A percentile compares a stretch with the other conserved stretches of the same genome.
These are phyloP conservation scores for Solanum aculeatissimum DNA, from an alignment of 305 asterid species.

Conservation along the genomic window DNA sequence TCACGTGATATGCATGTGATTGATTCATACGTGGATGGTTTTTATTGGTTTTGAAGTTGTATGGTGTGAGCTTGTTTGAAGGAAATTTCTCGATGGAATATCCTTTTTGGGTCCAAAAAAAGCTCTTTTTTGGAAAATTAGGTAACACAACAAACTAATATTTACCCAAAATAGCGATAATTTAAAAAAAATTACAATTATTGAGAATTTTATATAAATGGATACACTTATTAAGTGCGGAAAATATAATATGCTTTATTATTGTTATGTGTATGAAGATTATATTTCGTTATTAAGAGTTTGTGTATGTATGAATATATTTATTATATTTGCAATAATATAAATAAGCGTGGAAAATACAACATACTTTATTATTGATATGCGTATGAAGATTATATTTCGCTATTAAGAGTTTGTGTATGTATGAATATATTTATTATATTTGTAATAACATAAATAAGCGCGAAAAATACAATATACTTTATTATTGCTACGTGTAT, in stretches of 20 bases:
- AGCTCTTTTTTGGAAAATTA: background rate
- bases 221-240: background rate
- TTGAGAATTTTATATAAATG: background rate
- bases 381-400: too few species aligned
- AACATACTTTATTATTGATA: too few species aligned
- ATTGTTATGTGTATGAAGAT: background rate
- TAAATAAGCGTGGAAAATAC: too few species aligned
- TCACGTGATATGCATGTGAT: background rate
- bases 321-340: too few species aligned
- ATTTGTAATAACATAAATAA: too few species aligned
- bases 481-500: background rate
- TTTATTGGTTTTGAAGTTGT: background rate
- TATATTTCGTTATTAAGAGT: too few species aligned
- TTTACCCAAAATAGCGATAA: background rate
- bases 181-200: background rate
- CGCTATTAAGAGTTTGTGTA: too few species aligned
- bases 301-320: too few species aligned
- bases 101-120: background rate
- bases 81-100: background rate
- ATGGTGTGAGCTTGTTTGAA: background rate
- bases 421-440: too few species aligned
- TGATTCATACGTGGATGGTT: background rate
- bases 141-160: background rate
- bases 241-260: too few species aligned
- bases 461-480: too few species aligned